phyloP scores from a whole-genome alignment of 257 asterid genomes.

The Primulina huaijiensis region DNA sequence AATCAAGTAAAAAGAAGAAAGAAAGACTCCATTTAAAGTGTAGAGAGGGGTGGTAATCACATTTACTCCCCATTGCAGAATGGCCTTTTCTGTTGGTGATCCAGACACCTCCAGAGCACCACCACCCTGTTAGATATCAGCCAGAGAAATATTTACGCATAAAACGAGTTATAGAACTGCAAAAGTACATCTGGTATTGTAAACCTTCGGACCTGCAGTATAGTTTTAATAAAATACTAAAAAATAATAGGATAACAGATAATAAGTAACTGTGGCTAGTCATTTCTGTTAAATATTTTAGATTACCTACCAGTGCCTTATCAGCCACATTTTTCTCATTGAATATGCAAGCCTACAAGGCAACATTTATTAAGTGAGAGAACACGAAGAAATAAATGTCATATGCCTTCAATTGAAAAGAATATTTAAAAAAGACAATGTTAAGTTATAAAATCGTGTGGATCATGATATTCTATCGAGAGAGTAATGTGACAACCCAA shows the following conservation, averaged over 20 bases:
- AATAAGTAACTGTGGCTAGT: constrained; percentile 14
- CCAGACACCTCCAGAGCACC: constrained; percentile 79
- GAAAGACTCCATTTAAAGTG: constrained; percentile 10
- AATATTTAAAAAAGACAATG: not conserved
- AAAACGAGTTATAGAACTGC: not conserved
- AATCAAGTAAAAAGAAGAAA: constrained; percentile 13
- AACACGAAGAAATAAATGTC: constrained; percentile 19
- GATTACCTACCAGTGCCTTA: constrained; percentile 80
- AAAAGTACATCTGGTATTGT: not conserved
- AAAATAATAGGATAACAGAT: not conserved
- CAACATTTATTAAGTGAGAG: constrained; percentile 11
- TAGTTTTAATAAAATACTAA: constrained; percentile 12
- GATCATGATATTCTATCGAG: constrained; percentile 6
- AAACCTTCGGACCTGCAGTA: too few species aligned
- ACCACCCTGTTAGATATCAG: constrained; percentile 56
- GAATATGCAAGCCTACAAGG: constrained; percentile 92
- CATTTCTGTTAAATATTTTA: constrained; percentile 10
- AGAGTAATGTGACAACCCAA: not conserved
- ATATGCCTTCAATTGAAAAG: constrained; percentile 12
- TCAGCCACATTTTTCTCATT: constrained; percentile 99
- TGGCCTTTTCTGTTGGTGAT: constrained; percentile 96
- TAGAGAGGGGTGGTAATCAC: constrained; percentile 35
- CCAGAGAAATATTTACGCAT: constrained; percentile 12
- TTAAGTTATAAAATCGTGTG: constrained; percentile 9
- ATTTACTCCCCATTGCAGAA: constrained; percentile 87